Evolutionary conservation across 495 filamentous ascomycete genomes (phyloP).

Genomic region (Trichoderma erinaceum): DNA sequence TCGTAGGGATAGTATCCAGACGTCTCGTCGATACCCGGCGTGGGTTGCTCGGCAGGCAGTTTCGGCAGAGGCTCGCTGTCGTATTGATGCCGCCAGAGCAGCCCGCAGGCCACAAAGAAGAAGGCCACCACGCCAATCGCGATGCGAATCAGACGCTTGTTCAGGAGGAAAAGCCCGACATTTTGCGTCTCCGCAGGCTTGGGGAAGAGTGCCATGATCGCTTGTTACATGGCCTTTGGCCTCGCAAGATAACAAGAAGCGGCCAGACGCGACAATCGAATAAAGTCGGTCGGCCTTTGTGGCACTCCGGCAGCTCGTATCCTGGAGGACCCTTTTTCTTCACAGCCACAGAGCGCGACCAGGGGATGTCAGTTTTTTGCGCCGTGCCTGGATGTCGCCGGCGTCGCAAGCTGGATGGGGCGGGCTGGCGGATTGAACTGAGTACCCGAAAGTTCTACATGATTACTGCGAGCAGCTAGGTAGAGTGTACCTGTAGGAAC

Average conservation of each 20-base stretch:
- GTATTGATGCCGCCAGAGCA: neutral
- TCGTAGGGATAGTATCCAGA: neutral
- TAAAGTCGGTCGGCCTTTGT: neutral
- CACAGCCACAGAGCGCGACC: neutral
- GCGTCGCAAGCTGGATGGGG: neutral
- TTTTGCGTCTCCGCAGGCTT: constrained; percentile 7
- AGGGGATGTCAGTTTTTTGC: neutral
- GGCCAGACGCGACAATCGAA: neutral
- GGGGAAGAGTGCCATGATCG: constrained; percentile 9
- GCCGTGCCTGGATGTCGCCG: neutral
- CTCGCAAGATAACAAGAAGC: neutral
- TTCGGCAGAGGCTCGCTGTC: neutral
- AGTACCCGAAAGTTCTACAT: neutral
- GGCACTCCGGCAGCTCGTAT: too few species aligned
- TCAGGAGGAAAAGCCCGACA: constrained; percentile 11
- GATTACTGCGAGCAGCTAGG: neutral
- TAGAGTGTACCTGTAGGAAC: neutral
- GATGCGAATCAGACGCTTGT: constrained; percentile 13
- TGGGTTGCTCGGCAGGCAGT: neutral
- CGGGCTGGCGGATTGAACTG: neutral
- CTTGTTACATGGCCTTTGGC: neutral
- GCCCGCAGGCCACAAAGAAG: neutral
- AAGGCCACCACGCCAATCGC: neutral
- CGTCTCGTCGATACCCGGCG: neutral
- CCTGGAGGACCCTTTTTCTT: neutral